phyloP scores from a whole-genome alignment of 2,329 filamentous ascomycete genomes.

The Trichoderma sp. region DNA sequence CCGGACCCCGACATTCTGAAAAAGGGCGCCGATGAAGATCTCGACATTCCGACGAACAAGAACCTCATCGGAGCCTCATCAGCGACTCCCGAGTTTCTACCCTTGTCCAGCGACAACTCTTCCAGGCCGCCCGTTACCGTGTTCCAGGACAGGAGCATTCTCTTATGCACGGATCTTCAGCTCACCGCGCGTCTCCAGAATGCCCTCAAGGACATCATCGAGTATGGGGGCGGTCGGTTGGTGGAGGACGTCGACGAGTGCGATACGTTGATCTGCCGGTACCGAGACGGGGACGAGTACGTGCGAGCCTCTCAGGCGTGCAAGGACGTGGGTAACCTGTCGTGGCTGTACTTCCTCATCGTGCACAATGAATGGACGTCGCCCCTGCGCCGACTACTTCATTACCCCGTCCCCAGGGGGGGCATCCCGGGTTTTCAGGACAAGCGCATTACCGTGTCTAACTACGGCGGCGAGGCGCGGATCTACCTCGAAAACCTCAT shows the following conservation, averaged over 20 bases:
- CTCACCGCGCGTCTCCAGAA: slow-evolving; percentile 67
- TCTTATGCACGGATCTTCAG: slow-evolving; percentile 73
- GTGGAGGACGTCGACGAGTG: slow-evolving; percentile 67
- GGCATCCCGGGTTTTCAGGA: slow-evolving; percentile 79
- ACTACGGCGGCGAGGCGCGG: slow-evolving; percentile 92
- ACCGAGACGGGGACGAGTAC: slow-evolving; percentile 80
- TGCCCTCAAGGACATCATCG: slow-evolving; percentile 72
- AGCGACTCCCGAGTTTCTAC: slow-evolving; percentile 48
- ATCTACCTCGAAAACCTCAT: slow-evolving; percentile 93
- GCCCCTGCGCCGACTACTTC: slow-evolving; percentile 77
- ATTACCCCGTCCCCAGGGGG: slow-evolving; percentile 80
- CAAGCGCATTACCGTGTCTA: slow-evolving; percentile 84
- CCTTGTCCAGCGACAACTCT: slow-evolving; percentile 46
- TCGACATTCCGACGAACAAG: slow-evolving; percentile 59
- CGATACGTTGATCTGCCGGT: slow-evolving; percentile 85
- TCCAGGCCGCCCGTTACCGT: slow-evolving; percentile 63
- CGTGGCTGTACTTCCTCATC: slow-evolving; percentile 93
- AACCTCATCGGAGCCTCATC: slow-evolving; percentile 69
- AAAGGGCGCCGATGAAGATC: slow-evolving; percentile 55
- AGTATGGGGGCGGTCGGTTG: slow-evolving; percentile 69
- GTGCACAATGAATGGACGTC: slow-evolving; percentile 87
- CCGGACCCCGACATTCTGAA: slow-evolving; percentile 84
- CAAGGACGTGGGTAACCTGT: slow-evolving; percentile 87
- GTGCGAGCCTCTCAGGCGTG: slow-evolving; percentile 71
- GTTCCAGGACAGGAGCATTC: slow-evolving; percentile 75